Percentiles rank a stretch among this genome's conserved stretches.
These are phyloP conservation scores for Aspergillus floridensis DNA, from an alignment of 2,329 filamentous ascomycete species.

Conservation along the genomic window DNA sequence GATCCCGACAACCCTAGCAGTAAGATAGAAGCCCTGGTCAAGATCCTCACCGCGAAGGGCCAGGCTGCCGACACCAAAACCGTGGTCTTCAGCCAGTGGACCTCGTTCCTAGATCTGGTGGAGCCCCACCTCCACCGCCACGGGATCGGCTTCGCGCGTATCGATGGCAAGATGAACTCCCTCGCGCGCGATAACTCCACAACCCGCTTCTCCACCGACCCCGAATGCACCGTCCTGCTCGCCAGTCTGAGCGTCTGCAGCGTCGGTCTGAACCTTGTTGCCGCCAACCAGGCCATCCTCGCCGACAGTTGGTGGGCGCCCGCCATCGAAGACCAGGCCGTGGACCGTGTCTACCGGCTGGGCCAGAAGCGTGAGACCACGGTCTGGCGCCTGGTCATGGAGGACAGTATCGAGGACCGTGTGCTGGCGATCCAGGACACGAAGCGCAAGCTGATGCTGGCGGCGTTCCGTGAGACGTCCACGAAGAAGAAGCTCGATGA, in stretches of 20 bases:
- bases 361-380: slow-evolving; percentile 77
- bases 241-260: slow-evolving; percentile 79
- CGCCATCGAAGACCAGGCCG: slow-evolving; percentile 86
- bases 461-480: slow-evolving; percentile 74
- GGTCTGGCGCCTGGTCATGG: slow-evolving; percentile 78
- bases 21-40: slow-evolving; percentile 76
- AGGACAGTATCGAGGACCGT: slow-evolving; percentile 74
- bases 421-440: slow-evolving; percentile 75
- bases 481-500: slow-evolving; percentile 57
- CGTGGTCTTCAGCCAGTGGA: slow-evolving; percentile 80
- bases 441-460: slow-evolving; percentile 73
- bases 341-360: slow-evolving; percentile 82
- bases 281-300: slow-evolving; percentile 81
- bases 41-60: slow-evolving; percentile 69
- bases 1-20: slow-evolving; percentile 69
- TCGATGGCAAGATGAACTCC: slow-evolving; percentile 78
- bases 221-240: slow-evolving; percentile 70
- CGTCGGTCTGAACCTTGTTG: slow-evolving; percentile 81
- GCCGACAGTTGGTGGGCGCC: slow-evolving; percentile 90
- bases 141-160: slow-evolving; percentile 64
- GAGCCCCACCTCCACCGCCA: slow-evolving; percentile 63
- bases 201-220: slow-evolving; percentile 63
- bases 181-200: slow-evolving; percentile 70
- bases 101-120: slow-evolving; percentile 72
- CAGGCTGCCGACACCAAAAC: slow-evolving; percentile 68